Base-by-base conservation (phyloP, 345 rosid genomes). In the Boechera stricta region DNA sequence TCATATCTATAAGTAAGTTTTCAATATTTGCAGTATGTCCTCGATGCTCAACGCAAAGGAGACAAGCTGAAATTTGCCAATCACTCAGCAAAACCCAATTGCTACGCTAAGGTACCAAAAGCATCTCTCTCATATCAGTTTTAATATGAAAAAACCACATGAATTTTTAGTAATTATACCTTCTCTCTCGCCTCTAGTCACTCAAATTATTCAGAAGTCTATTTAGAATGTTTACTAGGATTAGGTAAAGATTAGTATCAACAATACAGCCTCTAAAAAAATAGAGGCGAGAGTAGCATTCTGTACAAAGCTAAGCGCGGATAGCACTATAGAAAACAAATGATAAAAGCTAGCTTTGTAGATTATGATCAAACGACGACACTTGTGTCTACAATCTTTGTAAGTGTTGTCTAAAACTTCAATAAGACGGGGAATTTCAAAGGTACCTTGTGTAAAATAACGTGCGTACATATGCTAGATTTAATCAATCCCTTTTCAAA, bases 61-160 rank as follows among this genome's bases (percentile, higher is more conserved):
- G 99, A 92, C 86, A 95, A 95, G 84, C 85, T 95, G 79, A 95
- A 95, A 78, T 95, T 95, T 51, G 99, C 99, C 39, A 95, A 92
- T 81, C 99, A 92, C 81, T 91, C 98, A 21, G 82, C 97, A 39
- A 91, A 87, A 78, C 99, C 99, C 15, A 95, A 95, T 82, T 95
- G 99, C 83, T 90, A 91, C 73, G 99, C 99, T 2, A 92, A 92
- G 97, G 99, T 92, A 85, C 44, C 52, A 51, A 47, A 59, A 35
- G 28, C 26, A 48, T 36, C 41, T 67, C 35, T 18, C n/a, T 61
- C 35, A 21, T n/a, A 36, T 51, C 24, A 12, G 31, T 63, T 69
- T 15, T 69, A 15, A 10, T 9, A 33, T 47, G 15, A 41, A 42
- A 60, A 33, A 55, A 44, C 31, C 49, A 26, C 64, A 63, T 52